These are phyloP conservation scores for Colletotrichum coccodes DNA, from an alignment of 2,329 filamentous ascomycete species.

Conservation along the genomic window DNA sequence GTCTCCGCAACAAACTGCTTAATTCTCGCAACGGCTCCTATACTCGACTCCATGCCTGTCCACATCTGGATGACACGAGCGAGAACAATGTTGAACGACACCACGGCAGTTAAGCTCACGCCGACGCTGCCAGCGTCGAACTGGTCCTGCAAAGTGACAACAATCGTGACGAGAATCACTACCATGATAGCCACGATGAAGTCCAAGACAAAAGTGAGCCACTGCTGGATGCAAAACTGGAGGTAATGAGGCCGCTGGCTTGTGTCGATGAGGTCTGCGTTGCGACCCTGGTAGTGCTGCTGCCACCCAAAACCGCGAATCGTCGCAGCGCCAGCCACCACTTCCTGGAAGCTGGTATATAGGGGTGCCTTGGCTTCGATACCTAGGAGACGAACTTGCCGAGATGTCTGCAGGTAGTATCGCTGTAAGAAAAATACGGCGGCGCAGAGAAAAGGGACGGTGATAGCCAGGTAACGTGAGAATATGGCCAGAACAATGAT, in stretches of 20 bases:
- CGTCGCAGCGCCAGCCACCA: constrained; percentile 63
- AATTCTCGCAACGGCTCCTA: constrained; percentile 39
- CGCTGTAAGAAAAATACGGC: no score
- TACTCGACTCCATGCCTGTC: constrained; percentile 39
- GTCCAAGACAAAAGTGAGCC: constrained; percentile 63
- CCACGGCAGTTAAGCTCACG: not conserved
- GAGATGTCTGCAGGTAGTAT: constrained; percentile 53
- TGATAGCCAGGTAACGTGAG: no score
- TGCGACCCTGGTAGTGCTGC: not conserved
- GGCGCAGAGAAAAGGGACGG: no score
- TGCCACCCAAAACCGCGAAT: constrained; percentile 60
- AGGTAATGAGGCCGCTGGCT: constrained; percentile 66
- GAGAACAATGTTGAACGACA: not conserved
- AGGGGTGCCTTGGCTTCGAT: constrained; percentile 69
- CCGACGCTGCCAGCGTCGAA: not conserved
- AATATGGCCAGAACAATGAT: no score
- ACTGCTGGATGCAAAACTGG: constrained; percentile 66
- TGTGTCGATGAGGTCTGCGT: not conserved
- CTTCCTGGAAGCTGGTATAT: constrained; percentile 62
- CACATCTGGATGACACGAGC: constrained; percentile 29
- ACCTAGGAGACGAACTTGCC: constrained; percentile 57
- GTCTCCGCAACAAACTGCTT: constrained; percentile 38
- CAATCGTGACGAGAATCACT: constrained; percentile 58
- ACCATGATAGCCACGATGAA: constrained; percentile 53
- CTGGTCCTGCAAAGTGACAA: constrained; percentile 43